A percentile compares a stretch with the other conserved stretches of the same genome.
Evolutionary conservation across 139 green algal species (phyloP).

Genomic region (Chlamydomonas sphaeroides): DNA sequence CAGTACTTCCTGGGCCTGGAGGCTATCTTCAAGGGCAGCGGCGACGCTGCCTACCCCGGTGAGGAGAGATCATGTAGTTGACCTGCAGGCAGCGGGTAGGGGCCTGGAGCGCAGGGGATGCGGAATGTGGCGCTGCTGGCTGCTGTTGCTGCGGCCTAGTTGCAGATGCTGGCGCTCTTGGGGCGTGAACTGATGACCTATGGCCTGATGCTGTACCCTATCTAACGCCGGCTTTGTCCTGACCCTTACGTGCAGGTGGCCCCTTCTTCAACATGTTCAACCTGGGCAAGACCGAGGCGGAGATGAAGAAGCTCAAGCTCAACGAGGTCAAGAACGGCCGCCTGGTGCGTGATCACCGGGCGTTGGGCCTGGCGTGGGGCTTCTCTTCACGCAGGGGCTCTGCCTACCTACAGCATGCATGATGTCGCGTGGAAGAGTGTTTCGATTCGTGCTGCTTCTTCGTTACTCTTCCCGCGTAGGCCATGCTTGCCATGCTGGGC

Average conservation of each 20-base stretch:
- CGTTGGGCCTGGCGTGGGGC: too few relatives aligned
- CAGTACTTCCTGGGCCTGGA: constrained; percentile 98
- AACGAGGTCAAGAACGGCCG: constrained; percentile 98
- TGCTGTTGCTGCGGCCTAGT: too few relatives aligned
- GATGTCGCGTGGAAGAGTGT: neutral
- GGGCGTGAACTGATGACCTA: too few relatives aligned
- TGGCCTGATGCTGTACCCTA: too few relatives aligned
- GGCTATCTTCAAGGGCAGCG: constrained; percentile 81
- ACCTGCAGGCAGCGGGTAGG: too few relatives aligned
- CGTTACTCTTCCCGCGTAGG: constrained; percentile 65
- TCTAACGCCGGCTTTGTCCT: too few relatives aligned
- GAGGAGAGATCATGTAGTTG: too few relatives aligned
- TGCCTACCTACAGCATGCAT: too few relatives aligned
- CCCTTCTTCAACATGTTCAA: constrained; percentile 96
- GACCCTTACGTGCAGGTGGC: constrained; percentile 80
- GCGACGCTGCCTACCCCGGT: constrained; percentile 74
- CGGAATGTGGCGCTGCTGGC: too few relatives aligned
- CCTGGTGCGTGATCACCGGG: constrained; percentile 51
- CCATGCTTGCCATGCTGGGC: constrained; percentile 81
- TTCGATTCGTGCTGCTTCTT: neutral
- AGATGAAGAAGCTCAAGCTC: constrained; percentile 86
- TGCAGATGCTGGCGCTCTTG: too few relatives aligned
- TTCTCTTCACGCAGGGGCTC: too few relatives aligned
- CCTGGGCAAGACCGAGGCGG: constrained; percentile 81
- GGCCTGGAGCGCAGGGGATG: too few relatives aligned